These are phyloP conservation scores for Aspergillus persii DNA, from an alignment of 2,329 filamentous ascomycete genomes.

Conservation along the genomic window DNA sequence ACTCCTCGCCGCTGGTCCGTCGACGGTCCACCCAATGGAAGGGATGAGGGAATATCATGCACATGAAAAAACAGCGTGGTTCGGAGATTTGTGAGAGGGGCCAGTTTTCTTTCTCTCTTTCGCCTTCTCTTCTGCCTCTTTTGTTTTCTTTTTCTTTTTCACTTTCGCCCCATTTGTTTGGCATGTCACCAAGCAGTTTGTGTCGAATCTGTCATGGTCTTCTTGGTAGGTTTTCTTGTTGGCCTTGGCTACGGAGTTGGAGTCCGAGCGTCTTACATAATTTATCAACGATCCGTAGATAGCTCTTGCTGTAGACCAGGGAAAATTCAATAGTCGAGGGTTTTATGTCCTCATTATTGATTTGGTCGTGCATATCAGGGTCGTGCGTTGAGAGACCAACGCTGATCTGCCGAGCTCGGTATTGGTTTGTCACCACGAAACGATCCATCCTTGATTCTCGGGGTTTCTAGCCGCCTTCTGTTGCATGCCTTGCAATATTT, in stretches of 20 bases:
- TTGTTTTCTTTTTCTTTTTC: background rate
- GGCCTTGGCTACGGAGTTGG: background rate
- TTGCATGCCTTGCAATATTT: background rate
- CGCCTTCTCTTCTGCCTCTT: background rate
- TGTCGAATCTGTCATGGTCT: background rate
- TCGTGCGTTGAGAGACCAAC: background rate
- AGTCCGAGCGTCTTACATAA: background rate
- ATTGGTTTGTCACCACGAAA: background rate
- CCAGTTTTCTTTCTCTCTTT: background rate
- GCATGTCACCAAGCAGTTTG: background rate
- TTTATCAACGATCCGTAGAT: background rate
- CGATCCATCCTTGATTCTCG: background rate
- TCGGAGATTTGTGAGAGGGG: conserved; percentile 4
- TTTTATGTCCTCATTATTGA: background rate
- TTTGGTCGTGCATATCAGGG: background rate
- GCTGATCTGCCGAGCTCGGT: background rate
- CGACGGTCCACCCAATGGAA: background rate
- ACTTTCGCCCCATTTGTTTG: background rate
- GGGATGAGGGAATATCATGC: background rate
- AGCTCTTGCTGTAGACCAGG: background rate
- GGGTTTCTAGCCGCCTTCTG: background rate
- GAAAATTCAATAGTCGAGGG: background rate
- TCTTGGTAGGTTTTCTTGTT: background rate
- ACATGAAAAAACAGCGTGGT: conserved; percentile 4
- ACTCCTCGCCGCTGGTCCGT: background rate